These are phyloP conservation scores for Triglochin maritima DNA, from an alignment of 106 monocot species.

Conservation along the genomic window DNA sequence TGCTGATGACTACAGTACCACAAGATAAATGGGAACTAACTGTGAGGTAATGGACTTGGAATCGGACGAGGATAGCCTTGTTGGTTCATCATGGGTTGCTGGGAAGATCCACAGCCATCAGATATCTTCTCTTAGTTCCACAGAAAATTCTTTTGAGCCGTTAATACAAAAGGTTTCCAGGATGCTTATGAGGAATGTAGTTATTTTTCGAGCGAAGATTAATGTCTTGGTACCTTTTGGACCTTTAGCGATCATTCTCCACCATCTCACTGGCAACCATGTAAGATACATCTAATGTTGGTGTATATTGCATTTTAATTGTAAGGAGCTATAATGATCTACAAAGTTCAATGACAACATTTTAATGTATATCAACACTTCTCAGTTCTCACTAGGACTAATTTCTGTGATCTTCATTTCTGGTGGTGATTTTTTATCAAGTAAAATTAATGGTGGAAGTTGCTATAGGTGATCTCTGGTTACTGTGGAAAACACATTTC, in stretches of 20 bases:
- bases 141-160: conserved; percentile 9
- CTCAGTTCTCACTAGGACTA: too few relatives aligned
- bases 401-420: too few relatives aligned
- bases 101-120: conserved; percentile 35
- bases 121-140: not conserved
- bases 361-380: too few relatives aligned
- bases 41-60: not conserved
- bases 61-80: conserved; percentile 14
- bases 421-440: too few relatives aligned
- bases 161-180: conserved; percentile 21
- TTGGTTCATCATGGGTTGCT: conserved; percentile 14
- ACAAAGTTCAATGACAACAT: too few relatives aligned
- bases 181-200: conserved; percentile 34
- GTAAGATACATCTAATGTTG: conserved; percentile 24
- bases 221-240: conserved; percentile 82
- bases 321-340: too few relatives aligned
- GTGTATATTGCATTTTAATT: too few relatives aligned
- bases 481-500: too few relatives aligned
- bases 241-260: conserved; percentile 67
- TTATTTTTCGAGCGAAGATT: conserved; percentile 73
- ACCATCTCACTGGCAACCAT: conserved; percentile 66
- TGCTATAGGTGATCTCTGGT: too few relatives aligned
- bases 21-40: too few relatives aligned
- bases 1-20: not conserved
- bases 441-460: too few relatives aligned